phyloP scores from a whole-genome alignment of 805 yeast species.

The Wickerhamiella musiphila region DNA sequence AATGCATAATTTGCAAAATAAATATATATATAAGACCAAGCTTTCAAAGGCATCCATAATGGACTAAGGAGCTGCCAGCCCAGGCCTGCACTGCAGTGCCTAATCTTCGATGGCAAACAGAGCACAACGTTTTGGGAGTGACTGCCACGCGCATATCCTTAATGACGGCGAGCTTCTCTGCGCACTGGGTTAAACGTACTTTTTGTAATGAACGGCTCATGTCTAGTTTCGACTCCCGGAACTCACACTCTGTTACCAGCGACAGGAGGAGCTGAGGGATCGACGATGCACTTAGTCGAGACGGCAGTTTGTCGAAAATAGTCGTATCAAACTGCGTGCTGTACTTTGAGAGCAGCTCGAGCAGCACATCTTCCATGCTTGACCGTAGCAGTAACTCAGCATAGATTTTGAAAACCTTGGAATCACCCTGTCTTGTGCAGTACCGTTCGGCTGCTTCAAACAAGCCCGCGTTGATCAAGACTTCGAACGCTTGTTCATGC shows the following conservation, averaged over 20 bases:
- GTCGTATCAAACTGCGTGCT: background rate
- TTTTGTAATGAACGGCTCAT: slow-evolving; percentile 4
- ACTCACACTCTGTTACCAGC: too few species aligned
- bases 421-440: slow-evolving; percentile 27
- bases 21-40: too few species aligned
- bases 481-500: slow-evolving; percentile 44
- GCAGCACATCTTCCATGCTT: background rate
- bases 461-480: slow-evolving; percentile 42
- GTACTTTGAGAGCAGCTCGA: background rate
- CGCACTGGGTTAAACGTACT: slow-evolving; percentile 8
- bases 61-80: slow-evolving; percentile 4
- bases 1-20: too few species aligned
- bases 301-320: slow-evolving; percentile 3
- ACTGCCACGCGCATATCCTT: slow-evolving; percentile 3
- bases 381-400: background rate
- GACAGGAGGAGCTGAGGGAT: too few species aligned
- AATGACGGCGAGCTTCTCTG: slow-evolving; percentile 3
- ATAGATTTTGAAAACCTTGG: slow-evolving; percentile 29
- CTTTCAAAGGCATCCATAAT: slow-evolving; percentile 10
- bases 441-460: slow-evolving; percentile 41
- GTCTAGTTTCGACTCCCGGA: too few species aligned
- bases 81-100: slow-evolving; percentile 11
- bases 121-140: slow-evolving; percentile 6
- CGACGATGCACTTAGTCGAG: too few species aligned
- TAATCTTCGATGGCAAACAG: slow-evolving; percentile 11